Conservation (phyloP, 257 asterid genomes). For the Capsicum chinense region DNA sequence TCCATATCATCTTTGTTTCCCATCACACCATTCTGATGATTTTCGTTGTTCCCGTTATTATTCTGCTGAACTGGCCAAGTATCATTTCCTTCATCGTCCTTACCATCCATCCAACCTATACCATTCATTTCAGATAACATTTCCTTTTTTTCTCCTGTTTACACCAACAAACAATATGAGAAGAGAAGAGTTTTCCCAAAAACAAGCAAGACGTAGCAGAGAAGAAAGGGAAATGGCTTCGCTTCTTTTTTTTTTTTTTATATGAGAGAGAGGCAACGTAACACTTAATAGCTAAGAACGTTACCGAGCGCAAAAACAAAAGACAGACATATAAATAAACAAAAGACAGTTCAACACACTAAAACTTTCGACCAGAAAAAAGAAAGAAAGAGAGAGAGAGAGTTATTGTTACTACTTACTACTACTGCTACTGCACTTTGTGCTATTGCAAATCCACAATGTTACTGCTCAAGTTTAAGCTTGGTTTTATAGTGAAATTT, state of each 20-base stretch:
- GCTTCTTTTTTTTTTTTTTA: conserved; percentile 17
- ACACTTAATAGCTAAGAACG: conserved; percentile 40
- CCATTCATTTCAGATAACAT: conserved; percentile 72
- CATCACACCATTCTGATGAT: not conserved
- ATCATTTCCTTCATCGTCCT: conserved; percentile 50
- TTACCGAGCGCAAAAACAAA: not conserved
- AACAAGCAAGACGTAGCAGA: conserved; percentile 25
- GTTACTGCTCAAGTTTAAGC: not conserved
- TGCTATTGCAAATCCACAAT: conserved; percentile 18
- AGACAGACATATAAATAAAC: not conserved
- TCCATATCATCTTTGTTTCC: conserved; percentile 53
- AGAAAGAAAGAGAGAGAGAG: not conserved
- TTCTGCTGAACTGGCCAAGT: conserved; percentile 55
- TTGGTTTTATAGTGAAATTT: not conserved
- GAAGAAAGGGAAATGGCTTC: conserved; percentile 40
- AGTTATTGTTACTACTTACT: not conserved
- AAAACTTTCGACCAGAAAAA: too few species aligned
- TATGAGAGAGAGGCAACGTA: conserved; percentile 30
- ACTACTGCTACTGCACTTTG: not conserved
- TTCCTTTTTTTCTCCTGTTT: not conserved
- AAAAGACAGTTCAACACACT: too few species aligned
- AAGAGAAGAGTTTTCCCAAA: not conserved
- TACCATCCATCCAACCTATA: conserved; percentile 77
- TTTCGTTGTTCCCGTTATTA: conserved; percentile 5
- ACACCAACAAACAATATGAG: not conserved